Percentiles rank a stretch among this genome's conserved stretches.
Evolutionary conservation across 1,284 basidiomycete genomes (phyloP).

Genomic region (Marasmius fiardii): DNA sequence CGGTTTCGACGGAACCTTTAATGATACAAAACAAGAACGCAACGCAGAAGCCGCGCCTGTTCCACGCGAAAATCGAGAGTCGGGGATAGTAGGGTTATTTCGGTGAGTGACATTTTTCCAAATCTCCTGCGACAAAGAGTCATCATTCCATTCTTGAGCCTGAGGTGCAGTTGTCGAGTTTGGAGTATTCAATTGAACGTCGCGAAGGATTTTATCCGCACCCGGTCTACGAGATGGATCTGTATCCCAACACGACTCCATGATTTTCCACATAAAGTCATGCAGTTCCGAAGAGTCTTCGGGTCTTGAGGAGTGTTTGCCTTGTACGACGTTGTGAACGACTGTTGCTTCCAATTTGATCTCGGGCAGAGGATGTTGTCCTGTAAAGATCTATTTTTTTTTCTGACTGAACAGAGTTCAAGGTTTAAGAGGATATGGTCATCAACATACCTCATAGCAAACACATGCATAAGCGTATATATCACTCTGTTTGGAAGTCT

Average conservation of each 20-base stretch:
- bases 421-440: neutral
- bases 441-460: constrained; percentile 22
- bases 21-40: no score
- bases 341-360: constrained; percentile 11
- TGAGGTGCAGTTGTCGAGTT: no score
- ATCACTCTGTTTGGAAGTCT: neutral
- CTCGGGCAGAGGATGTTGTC: constrained; percentile 13
- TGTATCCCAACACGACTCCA: constrained; percentile 11
- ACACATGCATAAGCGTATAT: constrained; percentile 16
- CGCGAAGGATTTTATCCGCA: neutral
- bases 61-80: no score
- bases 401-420: no score
- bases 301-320: constrained; percentile 2
- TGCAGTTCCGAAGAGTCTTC: neutral
- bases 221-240: constrained; percentile 7
- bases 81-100: no score
- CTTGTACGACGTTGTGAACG: constrained; percentile 9
- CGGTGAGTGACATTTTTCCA: neutral
- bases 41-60: no score
- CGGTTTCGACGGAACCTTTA: no score
- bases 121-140: neutral
- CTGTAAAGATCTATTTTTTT: constrained; percentile 18
- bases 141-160: no score
- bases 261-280: constrained; percentile 11
- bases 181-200: no score